Evolutionary conservation across 2,329 filamentous ascomycete species (phyloP).

Genomic region (Calycina herbarum): DNA sequence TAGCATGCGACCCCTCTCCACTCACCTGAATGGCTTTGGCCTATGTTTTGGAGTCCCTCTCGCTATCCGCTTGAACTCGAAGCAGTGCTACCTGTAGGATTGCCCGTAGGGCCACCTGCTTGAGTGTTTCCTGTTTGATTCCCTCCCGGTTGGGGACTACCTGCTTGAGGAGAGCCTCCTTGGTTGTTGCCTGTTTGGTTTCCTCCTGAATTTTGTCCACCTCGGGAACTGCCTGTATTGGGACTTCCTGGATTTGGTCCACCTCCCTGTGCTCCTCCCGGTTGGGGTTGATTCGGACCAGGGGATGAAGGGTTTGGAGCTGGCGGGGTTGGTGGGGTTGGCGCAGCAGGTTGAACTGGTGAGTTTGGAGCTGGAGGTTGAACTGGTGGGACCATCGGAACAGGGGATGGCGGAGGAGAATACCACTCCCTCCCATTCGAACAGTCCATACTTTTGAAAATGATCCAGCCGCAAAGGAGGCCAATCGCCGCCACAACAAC

Average conservation of each 20-base stretch:
- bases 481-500: background rate
- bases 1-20: background rate
- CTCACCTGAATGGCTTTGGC: background rate
- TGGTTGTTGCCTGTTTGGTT: background rate
- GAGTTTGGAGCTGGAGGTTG: background rate
- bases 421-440: background rate
- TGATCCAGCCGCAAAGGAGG: background rate
- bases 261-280: background rate
- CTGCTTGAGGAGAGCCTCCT: background rate
- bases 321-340: no score
- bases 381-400: background rate
- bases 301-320: no score
- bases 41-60: background rate
- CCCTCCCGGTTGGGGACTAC: background rate
- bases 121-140: background rate
- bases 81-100: background rate
- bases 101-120: background rate
- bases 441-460: background rate
- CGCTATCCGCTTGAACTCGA: background rate
- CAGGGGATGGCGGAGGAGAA: background rate
- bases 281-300: background rate
- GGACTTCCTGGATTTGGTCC: background rate
- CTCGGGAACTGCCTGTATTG: background rate
- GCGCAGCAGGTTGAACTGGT: background rate
- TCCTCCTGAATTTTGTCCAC: background rate